Evolutionary conservation across 352 stramenopile genomes (phyloP).

Genomic region (Pythium scleroteichum): DNA sequence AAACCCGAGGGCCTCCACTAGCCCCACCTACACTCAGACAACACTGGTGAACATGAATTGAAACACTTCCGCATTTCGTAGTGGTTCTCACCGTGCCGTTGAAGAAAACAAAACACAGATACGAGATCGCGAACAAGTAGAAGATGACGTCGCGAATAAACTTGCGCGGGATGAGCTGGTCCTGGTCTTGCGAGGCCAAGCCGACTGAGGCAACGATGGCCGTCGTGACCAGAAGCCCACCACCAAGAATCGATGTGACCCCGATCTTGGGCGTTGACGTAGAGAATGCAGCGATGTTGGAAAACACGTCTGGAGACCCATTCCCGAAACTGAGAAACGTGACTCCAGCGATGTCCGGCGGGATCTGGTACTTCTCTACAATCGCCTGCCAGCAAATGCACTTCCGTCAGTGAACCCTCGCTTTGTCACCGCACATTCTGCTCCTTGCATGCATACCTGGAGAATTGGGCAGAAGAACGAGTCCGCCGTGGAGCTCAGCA

Average conservation of each 20-base stretch:
- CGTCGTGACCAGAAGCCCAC: conserved; percentile 73
- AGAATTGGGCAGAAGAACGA: conserved; percentile 80
- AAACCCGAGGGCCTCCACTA: conserved; percentile 68
- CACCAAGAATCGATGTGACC: conserved; percentile 67
- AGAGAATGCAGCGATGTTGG: conserved; percentile 75
- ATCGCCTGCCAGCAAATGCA: conserved; percentile 34
- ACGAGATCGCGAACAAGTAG: conserved; percentile 70
- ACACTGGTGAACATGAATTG: too few relatives aligned
- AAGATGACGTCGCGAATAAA: conserved; percentile 75
- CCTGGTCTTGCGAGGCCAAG: conserved; percentile 61
- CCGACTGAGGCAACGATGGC: conserved; percentile 76
- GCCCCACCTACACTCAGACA: conserved; percentile 35
- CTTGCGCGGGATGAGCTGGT: conserved; percentile 77
- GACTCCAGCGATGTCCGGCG: conserved; percentile 68
- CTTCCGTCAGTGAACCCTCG: too few relatives aligned
- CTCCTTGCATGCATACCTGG: conserved; percentile 53
- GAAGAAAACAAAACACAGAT: conserved; percentile 73
- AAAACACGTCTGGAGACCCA: conserved; percentile 77
- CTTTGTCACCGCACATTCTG: too few relatives aligned
- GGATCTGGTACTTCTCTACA: conserved; percentile 77
- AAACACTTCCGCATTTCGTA: too few relatives aligned
- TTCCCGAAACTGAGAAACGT: conserved; percentile 86
- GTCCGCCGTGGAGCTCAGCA: conserved; percentile 81
- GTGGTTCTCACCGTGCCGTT: conserved; percentile 38
- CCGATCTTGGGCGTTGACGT: conserved; percentile 65